phyloP scores from a whole-genome alignment of 305 asterid genomes.

The Salvia sclarea region DNA sequence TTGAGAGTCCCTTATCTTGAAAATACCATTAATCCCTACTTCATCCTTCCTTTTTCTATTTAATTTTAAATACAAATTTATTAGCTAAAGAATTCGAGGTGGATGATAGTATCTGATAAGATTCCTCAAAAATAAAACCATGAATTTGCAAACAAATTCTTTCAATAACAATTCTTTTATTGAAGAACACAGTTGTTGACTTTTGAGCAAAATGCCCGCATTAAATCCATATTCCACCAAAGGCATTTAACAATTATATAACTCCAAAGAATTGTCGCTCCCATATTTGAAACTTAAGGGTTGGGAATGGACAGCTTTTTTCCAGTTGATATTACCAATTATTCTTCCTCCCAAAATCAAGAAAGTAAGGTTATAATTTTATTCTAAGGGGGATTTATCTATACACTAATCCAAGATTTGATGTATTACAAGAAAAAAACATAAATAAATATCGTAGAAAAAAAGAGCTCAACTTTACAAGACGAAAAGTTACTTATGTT shows the following conservation, averaged over 20 bases:
- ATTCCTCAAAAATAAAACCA: not conserved
- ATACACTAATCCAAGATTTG: not conserved
- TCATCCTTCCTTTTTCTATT: too few species aligned
- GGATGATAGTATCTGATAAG: not conserved
- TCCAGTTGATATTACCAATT: not conserved
- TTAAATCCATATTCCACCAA: not conserved
- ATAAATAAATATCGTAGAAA: not conserved
- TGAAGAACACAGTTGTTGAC: conserved; percentile 14
- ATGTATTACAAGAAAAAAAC: not conserved
- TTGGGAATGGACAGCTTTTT: not conserved
- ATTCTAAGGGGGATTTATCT: not conserved
- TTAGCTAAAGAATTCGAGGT: not conserved
- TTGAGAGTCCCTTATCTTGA: too few species aligned
- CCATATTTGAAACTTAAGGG: not conserved
- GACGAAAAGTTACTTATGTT: not conserved
- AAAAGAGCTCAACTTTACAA: not conserved
- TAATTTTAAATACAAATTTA: not conserved
- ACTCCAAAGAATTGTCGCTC: not conserved
- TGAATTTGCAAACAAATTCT: not conserved
- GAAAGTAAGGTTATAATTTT: not conserved
- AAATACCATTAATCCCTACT: too few species aligned
- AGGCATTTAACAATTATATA: not conserved
- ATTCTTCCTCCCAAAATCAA: not conserved
- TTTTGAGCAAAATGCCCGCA: not conserved
- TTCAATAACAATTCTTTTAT: not conserved